A percentile compares a stretch with the other conserved stretches of the same genome.
These are phyloP conservation scores for Candida gorgasii DNA, from an alignment of 805 yeast genomes.

Conservation along the genomic window DNA sequence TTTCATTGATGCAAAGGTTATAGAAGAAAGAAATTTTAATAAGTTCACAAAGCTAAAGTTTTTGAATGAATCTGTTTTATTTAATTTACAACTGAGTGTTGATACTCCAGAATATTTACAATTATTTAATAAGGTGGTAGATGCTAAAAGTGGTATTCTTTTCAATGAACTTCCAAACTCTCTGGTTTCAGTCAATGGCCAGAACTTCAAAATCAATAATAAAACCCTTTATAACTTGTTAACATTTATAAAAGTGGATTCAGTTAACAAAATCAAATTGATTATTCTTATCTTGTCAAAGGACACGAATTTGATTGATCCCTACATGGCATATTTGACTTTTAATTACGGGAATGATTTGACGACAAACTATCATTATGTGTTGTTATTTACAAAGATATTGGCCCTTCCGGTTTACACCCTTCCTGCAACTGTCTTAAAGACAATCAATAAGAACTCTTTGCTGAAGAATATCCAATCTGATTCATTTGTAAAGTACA, in stretches of 20 bases:
- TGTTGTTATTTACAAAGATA: conserved; percentile 59
- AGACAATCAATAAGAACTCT: conserved; percentile 58
- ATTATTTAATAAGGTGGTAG: conserved; percentile 41
- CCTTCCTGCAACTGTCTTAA: conserved; percentile 60
- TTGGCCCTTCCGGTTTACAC: conserved; percentile 58
- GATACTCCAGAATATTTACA: conserved; percentile 24
- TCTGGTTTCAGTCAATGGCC: conserved; percentile 41
- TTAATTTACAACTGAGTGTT: conserved; percentile 49
- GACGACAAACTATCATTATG: conserved; percentile 30
- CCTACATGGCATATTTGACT: conserved; percentile 60
- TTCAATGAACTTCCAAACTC: conserved; percentile 41
- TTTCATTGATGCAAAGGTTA: conserved; percentile 50
- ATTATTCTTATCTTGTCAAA: conserved; percentile 49
- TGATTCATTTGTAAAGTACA: conserved; percentile 57
- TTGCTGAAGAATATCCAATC: conserved; percentile 55
- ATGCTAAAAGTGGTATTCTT: conserved; percentile 48
- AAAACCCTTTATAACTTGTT: conserved; percentile 63
- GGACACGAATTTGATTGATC: conserved; percentile 72
- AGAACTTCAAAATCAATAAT: conserved; percentile 62
- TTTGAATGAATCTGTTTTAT: conserved; percentile 73
- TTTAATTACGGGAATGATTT: conserved; percentile 53
- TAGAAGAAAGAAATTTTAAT: conserved; percentile 61
- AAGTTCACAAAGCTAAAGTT: conserved; percentile 72
- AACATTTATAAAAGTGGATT: conserved; percentile 73
- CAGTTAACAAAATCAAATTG: conserved; percentile 59